These are phyloP conservation scores for Urostyla sp. DNA, from an alignment of 73 alveolate genomes.

Conservation along the genomic window DNA sequence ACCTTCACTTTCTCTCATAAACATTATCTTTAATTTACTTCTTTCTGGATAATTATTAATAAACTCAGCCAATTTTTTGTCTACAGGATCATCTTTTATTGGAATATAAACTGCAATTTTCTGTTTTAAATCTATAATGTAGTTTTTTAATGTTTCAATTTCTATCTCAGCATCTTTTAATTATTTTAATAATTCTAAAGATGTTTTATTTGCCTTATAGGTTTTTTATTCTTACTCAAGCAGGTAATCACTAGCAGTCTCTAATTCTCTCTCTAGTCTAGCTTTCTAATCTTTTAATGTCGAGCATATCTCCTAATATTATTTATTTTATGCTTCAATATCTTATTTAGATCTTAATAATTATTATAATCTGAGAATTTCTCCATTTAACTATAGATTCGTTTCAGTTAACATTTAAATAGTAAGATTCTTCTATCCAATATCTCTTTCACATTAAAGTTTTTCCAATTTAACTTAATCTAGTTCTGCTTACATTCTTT, in stretches of 20 bases:
- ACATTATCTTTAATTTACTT: constrained; percentile 70
- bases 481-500: constrained; percentile 22
- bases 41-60: constrained; percentile 72
- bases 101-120: constrained; percentile 64
- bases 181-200: constrained; percentile 17
- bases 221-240: constrained; percentile 60
- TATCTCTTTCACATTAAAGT: not conserved
- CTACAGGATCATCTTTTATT: constrained; percentile 69
- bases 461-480: constrained; percentile 33
- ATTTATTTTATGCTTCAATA: constrained; percentile 1
- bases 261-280: constrained; percentile 52
- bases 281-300: constrained; percentile 21
- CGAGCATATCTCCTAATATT: not conserved
- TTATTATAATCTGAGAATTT: not conserved
- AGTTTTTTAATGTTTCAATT: constrained; percentile 47
- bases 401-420: constrained; percentile 7
- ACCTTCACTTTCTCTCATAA: constrained; percentile 76
- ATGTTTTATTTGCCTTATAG: constrained; percentile 34
- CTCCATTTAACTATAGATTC: constrained; percentile 4
- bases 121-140: constrained; percentile 56
- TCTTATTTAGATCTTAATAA: constrained; percentile 20
- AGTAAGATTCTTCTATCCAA: constrained; percentile 20
- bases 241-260: constrained; percentile 54
- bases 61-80: constrained; percentile 68
- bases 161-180: constrained; percentile 57